Conservation (phyloP, 1,284 basidiomycete genomes). For the Trametes polyzona region DNA sequence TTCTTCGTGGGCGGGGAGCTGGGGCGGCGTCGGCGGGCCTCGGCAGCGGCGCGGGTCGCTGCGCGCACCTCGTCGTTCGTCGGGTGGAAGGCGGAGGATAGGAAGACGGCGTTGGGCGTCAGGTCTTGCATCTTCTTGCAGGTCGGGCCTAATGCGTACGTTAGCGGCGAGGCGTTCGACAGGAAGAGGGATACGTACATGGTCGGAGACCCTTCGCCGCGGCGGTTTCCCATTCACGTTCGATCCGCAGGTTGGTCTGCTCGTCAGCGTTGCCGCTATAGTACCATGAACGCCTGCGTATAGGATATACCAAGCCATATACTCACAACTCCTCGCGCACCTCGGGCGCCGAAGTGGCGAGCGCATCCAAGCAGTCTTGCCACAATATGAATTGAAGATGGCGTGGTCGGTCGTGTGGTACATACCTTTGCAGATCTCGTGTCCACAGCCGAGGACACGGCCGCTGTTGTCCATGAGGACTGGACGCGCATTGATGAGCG, state of each 20-base stretch:
- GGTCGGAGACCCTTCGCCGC: constrained; percentile 59
- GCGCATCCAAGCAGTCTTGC: constrained; percentile 55
- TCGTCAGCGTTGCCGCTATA: constrained; percentile 57
- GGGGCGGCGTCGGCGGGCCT: constrained; percentile 1
- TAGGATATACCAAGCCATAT: not conserved
- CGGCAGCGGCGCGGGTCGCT: constrained; percentile 28
- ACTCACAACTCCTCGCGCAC: constrained; percentile 64
- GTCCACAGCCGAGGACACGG: constrained; percentile 57
- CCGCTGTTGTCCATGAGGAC: constrained; percentile 53
- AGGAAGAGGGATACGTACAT: constrained; percentile 42
- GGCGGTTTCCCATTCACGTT: constrained; percentile 60
- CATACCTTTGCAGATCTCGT: constrained; percentile 64
- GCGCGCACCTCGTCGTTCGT: constrained; percentile 36
- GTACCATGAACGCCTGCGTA: not conserved
- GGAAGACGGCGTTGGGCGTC: constrained; percentile 52
- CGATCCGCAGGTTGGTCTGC: constrained; percentile 53
- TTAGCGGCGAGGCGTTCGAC: not conserved
- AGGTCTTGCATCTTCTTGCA: constrained; percentile 63
- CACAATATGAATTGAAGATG: not conserved
- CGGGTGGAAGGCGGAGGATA: constrained; percentile 59
- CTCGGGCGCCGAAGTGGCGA: constrained; percentile 51
- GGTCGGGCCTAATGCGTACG: constrained; percentile 48
- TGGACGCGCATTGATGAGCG: constrained; percentile 27
- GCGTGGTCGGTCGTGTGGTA: too few relatives aligned
- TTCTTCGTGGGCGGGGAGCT: constrained; percentile 8